Percentiles rank a stretch among this genome's conserved stretches.
These are phyloP conservation scores for Epichloe elymi DNA, from an alignment of 2,329 filamentous ascomycete species.

Conservation along the genomic window DNA sequence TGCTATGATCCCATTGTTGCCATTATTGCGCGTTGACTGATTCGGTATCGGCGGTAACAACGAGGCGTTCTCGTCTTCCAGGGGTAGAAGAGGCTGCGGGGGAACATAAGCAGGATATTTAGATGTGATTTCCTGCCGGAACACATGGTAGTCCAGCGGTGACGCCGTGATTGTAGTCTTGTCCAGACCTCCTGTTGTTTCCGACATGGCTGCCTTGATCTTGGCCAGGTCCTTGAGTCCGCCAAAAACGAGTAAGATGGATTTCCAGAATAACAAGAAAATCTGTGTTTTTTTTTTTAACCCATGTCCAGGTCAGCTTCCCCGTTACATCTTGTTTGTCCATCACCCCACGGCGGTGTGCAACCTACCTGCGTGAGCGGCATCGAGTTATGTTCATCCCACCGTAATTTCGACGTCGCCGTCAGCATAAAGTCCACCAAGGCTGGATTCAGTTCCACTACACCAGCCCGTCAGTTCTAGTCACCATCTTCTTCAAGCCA, in stretches of 20 bases:
- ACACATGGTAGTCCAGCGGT: slow-evolving; percentile 89
- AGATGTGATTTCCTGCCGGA: slow-evolving; percentile 90
- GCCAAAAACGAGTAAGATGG: slow-evolving; percentile 73
- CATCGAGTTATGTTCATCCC: slow-evolving; percentile 52
- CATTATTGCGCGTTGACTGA: slow-evolving; percentile 49
- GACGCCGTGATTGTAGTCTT: slow-evolving; percentile 83
- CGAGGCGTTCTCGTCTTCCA: slow-evolving; percentile 84
- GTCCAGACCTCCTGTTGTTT: slow-evolving; percentile 45
- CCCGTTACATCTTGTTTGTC: background rate
- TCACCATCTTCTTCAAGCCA: background rate
- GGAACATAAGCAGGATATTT: slow-evolving; percentile 97
- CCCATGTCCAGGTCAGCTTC: slow-evolving; percentile 11
- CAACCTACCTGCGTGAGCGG: slow-evolving; percentile 47
- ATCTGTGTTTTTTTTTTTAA: slow-evolving; percentile 31
- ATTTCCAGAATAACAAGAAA: slow-evolving; percentile 83
- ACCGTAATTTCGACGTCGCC: slow-evolving; percentile 53
- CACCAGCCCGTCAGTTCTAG: background rate
- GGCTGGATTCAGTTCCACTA: slow-evolving; percentile 48
- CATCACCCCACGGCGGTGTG: background rate
- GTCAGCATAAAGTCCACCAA: slow-evolving; percentile 62
- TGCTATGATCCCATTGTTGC: slow-evolving; percentile 48
- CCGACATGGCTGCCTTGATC: slow-evolving; percentile 59
- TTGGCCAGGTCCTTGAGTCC: slow-evolving; percentile 59
- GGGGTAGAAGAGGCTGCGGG: slow-evolving; percentile 70
- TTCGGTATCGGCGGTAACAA: slow-evolving; percentile 76